Percentiles rank a stretch among this genome's conserved stretches.
Conservation (phyloP, 139 green algal genomes). For the Coelastrella sp. region DNA sequence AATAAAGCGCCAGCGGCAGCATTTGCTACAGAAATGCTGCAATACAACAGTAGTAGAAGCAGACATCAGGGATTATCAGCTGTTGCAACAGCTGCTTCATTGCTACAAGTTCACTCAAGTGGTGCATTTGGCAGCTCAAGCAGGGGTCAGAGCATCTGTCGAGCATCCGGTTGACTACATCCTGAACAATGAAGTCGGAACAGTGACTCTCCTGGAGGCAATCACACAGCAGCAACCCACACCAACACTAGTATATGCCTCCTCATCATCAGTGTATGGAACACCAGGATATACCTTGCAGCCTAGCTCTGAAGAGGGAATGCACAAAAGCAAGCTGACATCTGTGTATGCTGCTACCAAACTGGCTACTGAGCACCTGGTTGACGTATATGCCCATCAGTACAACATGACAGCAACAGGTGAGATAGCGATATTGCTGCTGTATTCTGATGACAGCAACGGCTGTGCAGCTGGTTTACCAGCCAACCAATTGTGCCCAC, state of each 20-base stretch:
- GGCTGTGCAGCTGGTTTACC: background rate
- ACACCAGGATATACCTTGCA: conserved; percentile 45
- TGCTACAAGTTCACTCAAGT: conserved; percentile 81
- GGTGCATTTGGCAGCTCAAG: conserved; percentile 86
- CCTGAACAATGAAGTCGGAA: conserved; percentile 79
- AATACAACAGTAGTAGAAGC: conserved; percentile 70
- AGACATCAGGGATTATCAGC: conserved; percentile 75
- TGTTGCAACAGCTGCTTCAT: conserved; percentile 72
- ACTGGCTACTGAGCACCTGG: conserved; percentile 75
- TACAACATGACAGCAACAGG: conserved; percentile 77
- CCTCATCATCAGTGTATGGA: conserved; percentile 83
- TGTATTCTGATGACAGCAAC: background rate
- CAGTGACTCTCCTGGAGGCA: conserved; percentile 79
- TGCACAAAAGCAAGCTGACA: conserved; percentile 67
- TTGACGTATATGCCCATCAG: conserved; percentile 85
- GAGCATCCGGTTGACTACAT: conserved; percentile 83
- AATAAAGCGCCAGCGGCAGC: conserved; percentile 75
- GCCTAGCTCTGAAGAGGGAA: background rate
- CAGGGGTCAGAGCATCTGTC: conserved; percentile 83
- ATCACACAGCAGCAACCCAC: conserved; percentile 59
- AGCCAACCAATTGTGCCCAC: background rate
- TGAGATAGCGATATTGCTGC: background rate
- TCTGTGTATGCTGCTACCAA: conserved; percentile 89
- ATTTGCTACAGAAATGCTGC: conserved; percentile 47
- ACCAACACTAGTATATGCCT: conserved; percentile 79